Percentiles rank a stretch among this genome's conserved stretches.
Evolutionary conservation across 495 filamentous ascomycete species (phyloP).

Genomic region (Talaromyces adpressus): DNA sequence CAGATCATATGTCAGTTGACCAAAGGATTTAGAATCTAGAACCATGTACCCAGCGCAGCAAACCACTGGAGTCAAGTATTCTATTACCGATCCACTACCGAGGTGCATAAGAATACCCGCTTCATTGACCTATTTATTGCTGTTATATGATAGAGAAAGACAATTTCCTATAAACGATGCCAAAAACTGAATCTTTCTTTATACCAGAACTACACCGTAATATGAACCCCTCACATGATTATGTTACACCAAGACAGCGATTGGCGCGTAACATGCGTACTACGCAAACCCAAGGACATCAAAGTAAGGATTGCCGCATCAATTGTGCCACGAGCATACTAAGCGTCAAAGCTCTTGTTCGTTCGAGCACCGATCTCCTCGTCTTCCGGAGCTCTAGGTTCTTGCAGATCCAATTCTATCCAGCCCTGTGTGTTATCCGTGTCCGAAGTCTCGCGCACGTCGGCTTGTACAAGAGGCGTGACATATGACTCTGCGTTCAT

Average conservation of each 20-base stretch:
- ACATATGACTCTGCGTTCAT: background rate
- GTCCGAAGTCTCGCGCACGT: background rate
- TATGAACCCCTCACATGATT: background rate
- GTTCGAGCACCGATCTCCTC: background rate
- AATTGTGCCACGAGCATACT: background rate
- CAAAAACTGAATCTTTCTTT: background rate
- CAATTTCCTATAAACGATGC: background rate
- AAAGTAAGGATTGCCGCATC: background rate
- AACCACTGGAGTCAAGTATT: background rate
- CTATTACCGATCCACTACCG: background rate
- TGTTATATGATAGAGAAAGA: background rate
- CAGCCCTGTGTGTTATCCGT: background rate
- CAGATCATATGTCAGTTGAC: no score
- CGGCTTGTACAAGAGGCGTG: background rate
- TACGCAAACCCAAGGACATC: background rate
- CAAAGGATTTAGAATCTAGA: background rate
- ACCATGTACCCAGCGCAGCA: background rate
- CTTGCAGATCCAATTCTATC: conserved; percentile 5
- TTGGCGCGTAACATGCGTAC: background rate
- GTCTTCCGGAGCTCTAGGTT: background rate
- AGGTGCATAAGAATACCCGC: background rate
- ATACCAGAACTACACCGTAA: background rate
- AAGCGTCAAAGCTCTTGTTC: background rate
- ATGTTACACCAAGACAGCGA: background rate
- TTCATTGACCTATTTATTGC: background rate